A percentile compares a stretch with the other conserved stretches of the same genome.
Evolutionary conservation across 805 yeast genomes (phyloP).

Genomic region (Yarrowia divulgata): DNA sequence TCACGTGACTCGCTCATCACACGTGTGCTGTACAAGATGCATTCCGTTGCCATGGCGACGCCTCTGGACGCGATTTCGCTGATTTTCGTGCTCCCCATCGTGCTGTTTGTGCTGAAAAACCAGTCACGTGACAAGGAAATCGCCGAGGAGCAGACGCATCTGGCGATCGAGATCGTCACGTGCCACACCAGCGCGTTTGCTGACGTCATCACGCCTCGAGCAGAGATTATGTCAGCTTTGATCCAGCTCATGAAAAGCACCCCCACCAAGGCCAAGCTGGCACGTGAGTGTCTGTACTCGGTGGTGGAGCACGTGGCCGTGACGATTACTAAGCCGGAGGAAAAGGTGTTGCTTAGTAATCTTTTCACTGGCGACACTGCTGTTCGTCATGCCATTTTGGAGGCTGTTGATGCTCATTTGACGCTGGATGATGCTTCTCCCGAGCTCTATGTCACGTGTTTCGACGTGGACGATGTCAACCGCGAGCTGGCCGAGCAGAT

Average conservation of each 20-base stretch:
- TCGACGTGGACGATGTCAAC: slow-evolving; percentile 71
- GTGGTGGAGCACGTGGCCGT: slow-evolving; percentile 78
- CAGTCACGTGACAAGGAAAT: slow-evolving; percentile 65
- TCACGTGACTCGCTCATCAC: slow-evolving; percentile 63
- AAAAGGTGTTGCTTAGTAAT: slow-evolving; percentile 62
- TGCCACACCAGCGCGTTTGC: slow-evolving; percentile 60
- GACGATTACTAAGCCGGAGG: slow-evolving; percentile 63
- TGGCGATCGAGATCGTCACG: slow-evolving; percentile 74
- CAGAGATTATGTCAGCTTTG: slow-evolving; percentile 65
- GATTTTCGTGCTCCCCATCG: slow-evolving; percentile 76
- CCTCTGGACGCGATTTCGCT: slow-evolving; percentile 73
- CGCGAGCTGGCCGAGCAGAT: slow-evolving; percentile 76
- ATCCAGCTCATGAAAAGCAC: slow-evolving; percentile 67
- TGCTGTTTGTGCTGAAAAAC: slow-evolving; percentile 69
- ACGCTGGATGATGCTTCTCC: slow-evolving; percentile 57
- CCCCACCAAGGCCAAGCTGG: slow-evolving; percentile 78
- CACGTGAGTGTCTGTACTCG: slow-evolving; percentile 82
- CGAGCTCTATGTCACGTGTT: slow-evolving; percentile 80
- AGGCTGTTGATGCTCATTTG: slow-evolving; percentile 82
- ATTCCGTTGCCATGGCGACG: slow-evolving; percentile 74
- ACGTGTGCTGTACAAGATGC: slow-evolving; percentile 75
- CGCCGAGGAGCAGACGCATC: slow-evolving; percentile 84
- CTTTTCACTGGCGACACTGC: slow-evolving; percentile 68
- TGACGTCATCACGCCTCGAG: slow-evolving; percentile 72
- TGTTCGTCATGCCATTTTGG: slow-evolving; percentile 81